Evolutionary conservation across 2,329 filamentous ascomycete genomes (phyloP), one percentile per base, ranked within the genome.

Genomic region (Bipolaris sorokiniana): DNA sequence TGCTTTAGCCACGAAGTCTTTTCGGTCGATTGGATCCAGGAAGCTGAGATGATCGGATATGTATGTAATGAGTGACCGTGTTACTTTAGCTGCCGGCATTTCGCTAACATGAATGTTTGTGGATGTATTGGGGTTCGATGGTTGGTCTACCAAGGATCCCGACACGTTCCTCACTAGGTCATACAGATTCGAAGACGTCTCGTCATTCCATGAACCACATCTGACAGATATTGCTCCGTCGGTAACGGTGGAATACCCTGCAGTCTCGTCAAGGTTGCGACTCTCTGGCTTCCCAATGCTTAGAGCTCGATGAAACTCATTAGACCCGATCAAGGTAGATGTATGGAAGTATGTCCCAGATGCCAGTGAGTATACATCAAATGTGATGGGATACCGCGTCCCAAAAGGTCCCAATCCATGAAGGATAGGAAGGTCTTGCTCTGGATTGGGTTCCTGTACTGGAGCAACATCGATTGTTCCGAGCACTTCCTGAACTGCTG

Each of bases 201-300:
- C 77, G 47, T 87, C 84, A 50, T 80, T 82, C 85, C 85, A 88
- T 3, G 79, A 66, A 23, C 80, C 78, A 80, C 84, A 87, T 51
- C 75, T 74, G 55, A 78, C 71, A 3, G 56, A 67, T 31, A 68
- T 64, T 20, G 72, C 67, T 13, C 69, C 69, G 31, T 80, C 59
- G 7, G 65, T 61, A 18, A 86, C 72, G 5, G 65, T 49, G 76
- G 70, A 65, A 48, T 74, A 68, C 13, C 80, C 79, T 36, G 71
- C 70, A 47, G 69, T 64, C 28, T 71, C 64, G 57, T 84, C 80
- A 23, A 86, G 57, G 60, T 83, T 70, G 38, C 81, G 67, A 42
- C 57, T 7, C 20, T 47, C 51, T 1, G 45, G 23, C 15, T 46
- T 51, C 6, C 50, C 46, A 10, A 52, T 41, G 7, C 46, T 58